Percentiles rank a stretch among this genome's conserved stretches.
These are phyloP conservation scores for Barnettozyma hawaiiensis DNA, from an alignment of 1,139 yeast genomes.

Conservation along the genomic window DNA sequence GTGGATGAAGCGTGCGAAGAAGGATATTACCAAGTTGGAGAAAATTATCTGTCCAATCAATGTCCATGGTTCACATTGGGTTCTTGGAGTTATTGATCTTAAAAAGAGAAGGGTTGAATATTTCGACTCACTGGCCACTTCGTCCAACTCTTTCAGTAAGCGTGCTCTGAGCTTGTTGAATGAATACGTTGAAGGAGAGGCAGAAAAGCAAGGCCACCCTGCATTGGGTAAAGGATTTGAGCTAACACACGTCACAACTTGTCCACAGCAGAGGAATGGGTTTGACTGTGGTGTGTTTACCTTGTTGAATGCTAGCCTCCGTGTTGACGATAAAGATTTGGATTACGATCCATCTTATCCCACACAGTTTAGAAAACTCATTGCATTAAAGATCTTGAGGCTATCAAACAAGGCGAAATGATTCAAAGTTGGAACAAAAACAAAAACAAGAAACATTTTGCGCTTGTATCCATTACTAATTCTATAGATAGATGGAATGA, in stretches of 20 bases:
- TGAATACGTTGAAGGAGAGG: constrained; percentile 57
- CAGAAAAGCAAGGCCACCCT: constrained; percentile 38
- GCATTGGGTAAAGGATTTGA: constrained; percentile 28
- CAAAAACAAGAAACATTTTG: too few relatives aligned
- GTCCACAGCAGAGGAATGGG: constrained; percentile 89
- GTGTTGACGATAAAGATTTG: constrained; percentile 45
- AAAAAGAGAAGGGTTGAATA: constrained; percentile 52
- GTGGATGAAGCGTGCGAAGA: constrained; percentile 85
- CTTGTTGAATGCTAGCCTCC: constrained; percentile 66
- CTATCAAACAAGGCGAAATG: constrained; percentile 1
- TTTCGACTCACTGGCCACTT: constrained; percentile 61
- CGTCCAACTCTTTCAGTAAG: constrained; percentile 47
- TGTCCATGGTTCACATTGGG: constrained; percentile 86
- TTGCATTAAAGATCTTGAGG: constrained; percentile 41
- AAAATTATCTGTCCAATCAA: constrained; percentile 80
- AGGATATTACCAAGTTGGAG: constrained; percentile 58
- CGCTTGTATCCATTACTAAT: not conserved
- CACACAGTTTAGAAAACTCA: constrained; percentile 58
- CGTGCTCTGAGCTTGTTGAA: constrained; percentile 49
- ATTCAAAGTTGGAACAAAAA: not conserved
- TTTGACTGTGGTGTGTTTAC: constrained; percentile 95
- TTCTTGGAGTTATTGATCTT: constrained; percentile 74
- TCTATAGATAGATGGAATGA: not conserved
- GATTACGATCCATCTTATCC: constrained; percentile 67
- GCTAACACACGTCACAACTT: constrained; percentile 34